phyloP scores from a whole-genome alignment of 2,329 filamentous ascomycete species.

The Macroventuria anomochaeta region DNA sequence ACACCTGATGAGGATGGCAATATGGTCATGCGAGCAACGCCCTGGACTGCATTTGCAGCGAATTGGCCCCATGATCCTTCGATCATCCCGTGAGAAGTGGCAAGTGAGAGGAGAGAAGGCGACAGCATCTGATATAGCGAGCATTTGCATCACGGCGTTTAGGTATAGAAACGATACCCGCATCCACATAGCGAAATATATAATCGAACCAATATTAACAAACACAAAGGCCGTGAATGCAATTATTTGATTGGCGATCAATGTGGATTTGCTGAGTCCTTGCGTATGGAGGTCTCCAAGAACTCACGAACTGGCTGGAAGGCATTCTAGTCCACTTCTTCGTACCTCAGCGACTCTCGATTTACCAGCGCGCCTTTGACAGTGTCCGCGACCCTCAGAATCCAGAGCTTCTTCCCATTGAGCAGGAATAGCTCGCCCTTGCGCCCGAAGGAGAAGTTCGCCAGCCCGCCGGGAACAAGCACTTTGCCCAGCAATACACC shows the following conservation, averaged over 20 bases:
- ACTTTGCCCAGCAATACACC: slow-evolving; percentile 53
- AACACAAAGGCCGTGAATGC: too few species aligned
- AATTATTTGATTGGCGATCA: too few species aligned
- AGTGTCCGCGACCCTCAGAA: slow-evolving; percentile 11
- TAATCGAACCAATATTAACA: neutral
- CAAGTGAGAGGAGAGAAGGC: too few species aligned
- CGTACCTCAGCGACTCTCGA: slow-evolving; percentile 8
- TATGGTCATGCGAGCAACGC: slow-evolving; percentile 39
- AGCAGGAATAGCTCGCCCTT: slow-evolving; percentile 57
- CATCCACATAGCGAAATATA: slow-evolving; percentile 12
- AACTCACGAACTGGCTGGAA: too few species aligned
- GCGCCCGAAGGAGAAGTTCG: slow-evolving; percentile 58
- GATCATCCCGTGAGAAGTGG: slow-evolving; percentile 35
- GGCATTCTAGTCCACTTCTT: slow-evolving; percentile 5
- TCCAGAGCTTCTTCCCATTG: slow-evolving; percentile 46
- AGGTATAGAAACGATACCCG: slow-evolving; percentile 28
- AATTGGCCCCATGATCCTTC: slow-evolving; percentile 44
- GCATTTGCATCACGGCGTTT: slow-evolving; percentile 23
- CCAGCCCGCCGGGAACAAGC: slow-evolving; percentile 45
- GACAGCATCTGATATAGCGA: slow-evolving; percentile 1
- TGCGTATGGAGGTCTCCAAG: too few species aligned
- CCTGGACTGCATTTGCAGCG: slow-evolving; percentile 45
- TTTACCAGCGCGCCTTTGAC: slow-evolving; percentile 22
- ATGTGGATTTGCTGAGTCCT: too few species aligned
- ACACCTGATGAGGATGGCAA: slow-evolving; percentile 31